A percentile compares a stretch with the other conserved stretches of the same genome.
phyloP scores from a whole-genome alignment of 345 rosid species.

The Orychophragmus violaceus region DNA sequence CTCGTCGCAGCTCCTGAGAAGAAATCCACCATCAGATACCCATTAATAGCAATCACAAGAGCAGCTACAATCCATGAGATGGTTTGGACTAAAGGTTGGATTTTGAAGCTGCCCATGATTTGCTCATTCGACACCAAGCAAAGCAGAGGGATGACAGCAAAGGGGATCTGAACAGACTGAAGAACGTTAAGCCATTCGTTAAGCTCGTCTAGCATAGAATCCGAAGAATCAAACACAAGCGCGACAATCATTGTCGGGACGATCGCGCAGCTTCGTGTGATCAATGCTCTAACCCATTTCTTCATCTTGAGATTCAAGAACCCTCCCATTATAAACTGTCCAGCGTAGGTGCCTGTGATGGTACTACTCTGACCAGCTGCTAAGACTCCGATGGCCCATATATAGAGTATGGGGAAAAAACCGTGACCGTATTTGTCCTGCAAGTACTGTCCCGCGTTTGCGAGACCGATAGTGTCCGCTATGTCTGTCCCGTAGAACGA shows the following conservation, averaged over 20 bases:
- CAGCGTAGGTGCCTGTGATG: slow-evolving; percentile 88
- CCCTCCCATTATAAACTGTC: slow-evolving; percentile 98
- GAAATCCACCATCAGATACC: slow-evolving; percentile 75
- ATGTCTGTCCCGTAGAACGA: slow-evolving; percentile 73
- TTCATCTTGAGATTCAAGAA: slow-evolving; percentile 80
- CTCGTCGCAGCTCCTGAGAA: slow-evolving; percentile 59
- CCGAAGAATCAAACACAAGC: slow-evolving; percentile 69
- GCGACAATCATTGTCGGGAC: slow-evolving; percentile 87
- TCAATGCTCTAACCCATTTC: slow-evolving; percentile 90
- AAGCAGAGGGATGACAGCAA: slow-evolving; percentile 85
- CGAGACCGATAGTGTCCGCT: slow-evolving; percentile 77
- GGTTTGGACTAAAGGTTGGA: slow-evolving; percentile 60
- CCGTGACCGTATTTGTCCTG: slow-evolving; percentile 91
- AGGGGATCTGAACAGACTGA: slow-evolving; percentile 87
- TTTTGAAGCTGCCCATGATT: slow-evolving; percentile 79
- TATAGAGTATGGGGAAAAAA: slow-evolving; percentile 76
- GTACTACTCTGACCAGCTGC: slow-evolving; percentile 99
- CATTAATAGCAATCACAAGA: slow-evolving; percentile 81
- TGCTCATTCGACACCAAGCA: slow-evolving; percentile 79
- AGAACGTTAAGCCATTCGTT: slow-evolving; percentile 96
- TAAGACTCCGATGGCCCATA: slow-evolving; percentile 83
- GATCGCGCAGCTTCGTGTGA: slow-evolving; percentile 84
- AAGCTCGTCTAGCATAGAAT: slow-evolving; percentile 55
- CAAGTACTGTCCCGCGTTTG: slow-evolving; percentile 86
- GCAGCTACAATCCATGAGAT: slow-evolving; percentile 81